Conservation (phyloP, 31 red algal species). For the Odonthalia washingtoniensis region DNA sequence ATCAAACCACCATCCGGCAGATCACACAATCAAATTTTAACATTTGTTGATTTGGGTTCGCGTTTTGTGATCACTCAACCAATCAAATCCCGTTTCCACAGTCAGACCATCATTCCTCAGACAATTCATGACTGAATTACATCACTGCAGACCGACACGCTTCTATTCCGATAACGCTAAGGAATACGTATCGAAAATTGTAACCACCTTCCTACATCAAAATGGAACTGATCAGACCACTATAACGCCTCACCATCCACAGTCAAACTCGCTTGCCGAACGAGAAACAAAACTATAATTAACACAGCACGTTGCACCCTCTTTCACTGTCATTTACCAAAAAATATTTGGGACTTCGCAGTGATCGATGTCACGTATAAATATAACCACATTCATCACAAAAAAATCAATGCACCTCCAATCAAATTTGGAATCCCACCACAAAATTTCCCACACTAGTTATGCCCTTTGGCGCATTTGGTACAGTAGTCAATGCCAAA, state of each 20-base stretch:
- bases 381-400: too few relatives aligned
- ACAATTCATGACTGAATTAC: not conserved
- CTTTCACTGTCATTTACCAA: not conserved
- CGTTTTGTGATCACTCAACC: not conserved
- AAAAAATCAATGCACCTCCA: not conserved
- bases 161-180: not conserved
- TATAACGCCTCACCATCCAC: not conserved
- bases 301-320: not conserved
- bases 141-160: not conserved
- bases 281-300: not conserved
- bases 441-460: not conserved
- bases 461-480: too few relatives aligned
- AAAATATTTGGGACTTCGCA: not conserved
- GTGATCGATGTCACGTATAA: not conserved
- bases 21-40: not conserved
- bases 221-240: not conserved
- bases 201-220: too few relatives aligned
- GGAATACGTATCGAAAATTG: too few relatives aligned
- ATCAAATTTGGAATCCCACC: not conserved
- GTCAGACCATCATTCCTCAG: not conserved
- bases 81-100: too few relatives aligned
- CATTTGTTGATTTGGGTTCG: not conserved
- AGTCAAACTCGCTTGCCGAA: not conserved
- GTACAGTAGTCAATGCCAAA: too few relatives aligned
- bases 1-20: too few relatives aligned